These are phyloP conservation scores for Podospora sp. DNA, from an alignment of 495 filamentous ascomycete genomes.

Conservation along the genomic window DNA sequence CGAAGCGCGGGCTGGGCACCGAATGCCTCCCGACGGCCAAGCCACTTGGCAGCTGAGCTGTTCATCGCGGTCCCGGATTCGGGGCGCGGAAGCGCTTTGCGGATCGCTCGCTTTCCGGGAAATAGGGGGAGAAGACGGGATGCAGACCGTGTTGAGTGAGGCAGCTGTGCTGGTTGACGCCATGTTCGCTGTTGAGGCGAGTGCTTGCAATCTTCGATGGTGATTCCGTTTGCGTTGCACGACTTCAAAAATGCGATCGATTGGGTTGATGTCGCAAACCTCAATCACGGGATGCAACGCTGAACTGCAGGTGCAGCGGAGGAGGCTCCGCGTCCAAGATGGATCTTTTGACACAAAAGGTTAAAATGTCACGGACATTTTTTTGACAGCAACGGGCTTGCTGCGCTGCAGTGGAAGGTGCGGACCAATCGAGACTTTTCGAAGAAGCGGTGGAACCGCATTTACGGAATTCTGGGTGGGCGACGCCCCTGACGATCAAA, in stretches of 20 bases:
- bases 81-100: background rate
- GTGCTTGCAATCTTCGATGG: no score
- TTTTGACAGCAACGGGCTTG: background rate
- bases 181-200: no score
- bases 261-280: background rate
- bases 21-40: background rate
- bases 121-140: background rate
- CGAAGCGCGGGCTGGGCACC: background rate
- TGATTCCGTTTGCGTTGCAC: no score
- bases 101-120: conserved; percentile 7
- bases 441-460: background rate
- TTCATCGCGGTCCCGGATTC: background rate
- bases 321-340: background rate
- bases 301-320: no score
- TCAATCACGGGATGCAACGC: background rate
- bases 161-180: no score
- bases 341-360: background rate
- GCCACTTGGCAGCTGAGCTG: background rate
- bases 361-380: conserved; percentile 1
- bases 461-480: background rate
- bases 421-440: background rate
- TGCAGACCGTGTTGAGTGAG: no score
- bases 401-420: background rate
- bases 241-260: no score
- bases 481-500: background rate